Percentiles rank a stretch among this genome's conserved stretches.
phyloP scores from a whole-genome alignment of 176 grass and related monocot genomes.

The Metroxylon sagu region DNA sequence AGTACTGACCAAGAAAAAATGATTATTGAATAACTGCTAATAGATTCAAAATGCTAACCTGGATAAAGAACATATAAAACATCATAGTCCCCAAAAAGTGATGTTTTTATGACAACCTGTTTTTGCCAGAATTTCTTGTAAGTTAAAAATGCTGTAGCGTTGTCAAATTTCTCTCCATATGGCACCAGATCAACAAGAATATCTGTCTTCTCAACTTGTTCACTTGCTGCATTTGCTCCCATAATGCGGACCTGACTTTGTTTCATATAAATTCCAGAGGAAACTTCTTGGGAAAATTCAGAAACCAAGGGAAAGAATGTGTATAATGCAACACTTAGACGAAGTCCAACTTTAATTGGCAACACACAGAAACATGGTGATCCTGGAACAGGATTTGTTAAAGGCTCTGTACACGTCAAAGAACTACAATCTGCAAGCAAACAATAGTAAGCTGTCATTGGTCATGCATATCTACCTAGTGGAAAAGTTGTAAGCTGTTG shows the following conservation, averaged over 20 bases:
- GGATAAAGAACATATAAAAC: conserved; percentile 94
- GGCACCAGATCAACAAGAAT: conserved; percentile 86
- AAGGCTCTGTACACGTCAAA: conserved; percentile 67
- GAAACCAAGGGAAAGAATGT: conserved; percentile 92
- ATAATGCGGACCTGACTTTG: conserved; percentile 77
- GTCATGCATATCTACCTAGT: too few relatives aligned
- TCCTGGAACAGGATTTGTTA: conserved; percentile 56
- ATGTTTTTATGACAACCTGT: conserved; percentile 45
- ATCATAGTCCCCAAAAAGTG: conserved; percentile 65
- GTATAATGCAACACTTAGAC: conserved; percentile 64
- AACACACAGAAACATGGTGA: conserved; percentile 83
- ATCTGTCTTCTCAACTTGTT: conserved; percentile 70
- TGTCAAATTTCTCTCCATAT: conserved; percentile 59
- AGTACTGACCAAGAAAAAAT: background rate
- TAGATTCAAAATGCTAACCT: conserved; percentile 34
- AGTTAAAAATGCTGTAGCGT: conserved; percentile 50
- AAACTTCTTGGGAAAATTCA: conserved; percentile 68
- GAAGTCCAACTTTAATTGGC: conserved; percentile 90
- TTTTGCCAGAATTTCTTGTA: conserved; percentile 89
- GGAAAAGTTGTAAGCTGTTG: too few relatives aligned
- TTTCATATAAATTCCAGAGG: conserved; percentile 68
- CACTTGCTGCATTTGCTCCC: conserved; percentile 84
- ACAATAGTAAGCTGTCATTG: background rate
- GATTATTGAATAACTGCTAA: background rate
- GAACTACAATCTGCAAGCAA: conserved; percentile 67